Evolutionary conservation across 805 yeast genomes (phyloP), one percentile per base, ranked within the genome.

Genomic region (Metschnikowia rubicola): DNA sequence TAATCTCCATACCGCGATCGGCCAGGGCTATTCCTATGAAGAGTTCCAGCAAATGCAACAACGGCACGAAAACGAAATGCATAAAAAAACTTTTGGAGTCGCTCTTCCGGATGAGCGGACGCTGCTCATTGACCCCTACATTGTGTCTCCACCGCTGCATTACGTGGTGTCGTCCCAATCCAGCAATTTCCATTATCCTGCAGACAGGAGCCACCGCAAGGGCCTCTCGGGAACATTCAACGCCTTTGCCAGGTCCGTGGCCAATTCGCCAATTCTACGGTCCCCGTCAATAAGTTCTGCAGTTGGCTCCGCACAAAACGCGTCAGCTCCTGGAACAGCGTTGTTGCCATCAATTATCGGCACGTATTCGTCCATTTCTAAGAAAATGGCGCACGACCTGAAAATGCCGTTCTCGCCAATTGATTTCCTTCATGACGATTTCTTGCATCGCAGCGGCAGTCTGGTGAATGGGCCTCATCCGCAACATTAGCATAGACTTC

Each of bases 381-480:
- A 62, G 51, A 70, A 67, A 42, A 62, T 70, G 69, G 48, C 62
- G 4, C 58, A 63, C 51, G 73, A 66, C 11, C 42, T 62, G 28
- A 69, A 66, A 45, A 54, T 64, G 11, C 77, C 77, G 26, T 71
- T 72, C 49, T 65, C 65, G 56, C 77, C 77, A 9, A 66, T 62
- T 13, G 76, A 72, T 51, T 72, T 72, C 46, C 58, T 71, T 47
- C 60, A 58, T 44, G 69, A 66, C 45, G 72, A 68, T 7, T 64
- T 61, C 34, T 32, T 45, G 39, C 53, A 44, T 15, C 52, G 51
- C 17, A 44, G 46, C 30, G 39, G 44, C 11, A 50, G 51, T 30
- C 46, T 44, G 47, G 38, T 31, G 28, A 39, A 36, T 21, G 44
- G 43, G 26, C 5, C 26, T 21, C 26, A 21, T 21, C 26, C 26